Evolutionary conservation across 2,329 filamentous ascomycete genomes (phyloP).

Genomic region (Emmonsiellopsis sp.): DNA sequence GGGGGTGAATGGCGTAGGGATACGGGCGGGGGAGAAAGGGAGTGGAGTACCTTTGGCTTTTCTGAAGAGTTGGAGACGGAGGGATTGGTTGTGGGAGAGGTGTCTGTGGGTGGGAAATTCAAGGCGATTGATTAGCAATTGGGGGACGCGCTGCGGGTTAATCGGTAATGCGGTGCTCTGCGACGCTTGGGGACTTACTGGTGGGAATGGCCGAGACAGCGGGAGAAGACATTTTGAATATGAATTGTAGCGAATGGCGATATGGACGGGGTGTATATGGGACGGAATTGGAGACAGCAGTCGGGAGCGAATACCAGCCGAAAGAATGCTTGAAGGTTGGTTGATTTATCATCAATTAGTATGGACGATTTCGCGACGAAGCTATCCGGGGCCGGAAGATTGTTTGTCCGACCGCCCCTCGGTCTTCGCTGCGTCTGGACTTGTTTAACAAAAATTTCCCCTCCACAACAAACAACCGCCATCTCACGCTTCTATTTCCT

Average conservation of each 20-base stretch:
- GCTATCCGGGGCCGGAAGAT: too few relatives aligned
- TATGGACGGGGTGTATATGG: not conserved
- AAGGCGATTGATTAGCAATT: constrained; percentile 20
- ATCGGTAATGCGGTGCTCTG: not conserved
- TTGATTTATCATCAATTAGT: too few relatives aligned
- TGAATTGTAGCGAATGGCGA: not conserved
- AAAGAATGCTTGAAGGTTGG: too few relatives aligned
- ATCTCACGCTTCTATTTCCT: too few relatives aligned
- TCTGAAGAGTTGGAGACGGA: not conserved
- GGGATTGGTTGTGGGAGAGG: constrained; percentile 3
- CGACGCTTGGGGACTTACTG: not conserved
- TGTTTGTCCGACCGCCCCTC: too few relatives aligned
- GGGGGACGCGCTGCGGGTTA: not conserved
- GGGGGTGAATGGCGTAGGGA: too few relatives aligned
- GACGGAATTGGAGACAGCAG: not conserved
- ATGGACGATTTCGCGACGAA: too few relatives aligned
- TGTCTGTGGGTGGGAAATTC: not conserved
- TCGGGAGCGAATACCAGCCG: not conserved
- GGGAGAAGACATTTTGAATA: constrained; percentile 3
- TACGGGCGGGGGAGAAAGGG: not conserved
- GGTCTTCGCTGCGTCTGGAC: too few relatives aligned
- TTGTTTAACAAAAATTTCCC: too few relatives aligned
- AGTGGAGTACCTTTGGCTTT: constrained; percentile 29
- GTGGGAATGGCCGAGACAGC: not conserved
- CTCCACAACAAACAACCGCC: too few relatives aligned